Base-by-base conservation (phyloP, 805 yeast species). In the Candida takata region DNA sequence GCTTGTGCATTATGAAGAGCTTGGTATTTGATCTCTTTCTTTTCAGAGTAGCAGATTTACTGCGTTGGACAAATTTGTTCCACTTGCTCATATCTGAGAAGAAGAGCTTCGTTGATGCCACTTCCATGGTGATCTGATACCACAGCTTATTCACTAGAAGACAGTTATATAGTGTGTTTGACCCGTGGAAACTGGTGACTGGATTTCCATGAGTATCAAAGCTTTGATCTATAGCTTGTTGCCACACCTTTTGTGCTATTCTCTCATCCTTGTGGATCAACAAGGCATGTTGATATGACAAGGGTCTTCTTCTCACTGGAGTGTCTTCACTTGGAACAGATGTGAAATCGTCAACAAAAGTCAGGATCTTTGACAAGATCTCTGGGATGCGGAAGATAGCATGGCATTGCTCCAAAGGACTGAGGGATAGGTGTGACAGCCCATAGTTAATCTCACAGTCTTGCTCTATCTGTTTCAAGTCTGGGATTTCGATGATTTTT, bases 341-440 rank as follows among this genome's bases (percentile, higher is more conserved):
- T 2, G 69, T 63, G 41, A 68, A 72, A 18, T 61, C 57, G 38
- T 81, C 86, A n/a, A 81, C 79, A 51, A 65, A 74, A 18, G 64
- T 60, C 19, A 86, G 50, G 10, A 86, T 82, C 36, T 67, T 65
- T 41, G 65, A 57, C 12, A 86, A 63, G 35, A 86, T 79, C 55
- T 86, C 96, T 0, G 95, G 95, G 24, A 81, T 77, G 34, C 67
- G 64, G 49, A 86, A 81, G 8, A 86, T 79, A 24, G 21, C 36
- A 33, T 53, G 56, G 3, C 46, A n/a, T 17, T 27, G 21, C 19
- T 10, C 24, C 8, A 5, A 12, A 13, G n/a, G 15, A 26, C 18
- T 5, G n/a, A 28, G 15, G 13, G 40, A 23, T 14, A 24, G 17
- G 42, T 26, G 13, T 38, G 26, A 12, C 42, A 27, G 26, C 35